These are phyloP conservation scores for Fusarium sp. DNA, from an alignment of 2,329 filamentous ascomycete genomes.

Conservation along the genomic window DNA sequence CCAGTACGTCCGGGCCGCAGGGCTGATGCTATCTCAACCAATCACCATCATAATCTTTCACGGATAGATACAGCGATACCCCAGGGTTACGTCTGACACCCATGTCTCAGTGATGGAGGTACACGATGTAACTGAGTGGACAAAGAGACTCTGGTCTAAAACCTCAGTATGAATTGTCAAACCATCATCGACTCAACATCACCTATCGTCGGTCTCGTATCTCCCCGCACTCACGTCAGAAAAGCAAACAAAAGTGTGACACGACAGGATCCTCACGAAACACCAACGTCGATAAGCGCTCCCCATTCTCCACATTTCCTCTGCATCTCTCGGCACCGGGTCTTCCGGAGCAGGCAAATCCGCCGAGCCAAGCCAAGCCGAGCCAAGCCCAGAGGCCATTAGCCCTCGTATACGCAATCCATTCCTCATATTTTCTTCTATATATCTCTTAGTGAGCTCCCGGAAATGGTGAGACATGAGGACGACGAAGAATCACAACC, in stretches of 20 bases:
- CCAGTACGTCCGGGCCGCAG: constrained; percentile 4
- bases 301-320: constrained; percentile 20
- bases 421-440: background rate
- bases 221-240: background rate
- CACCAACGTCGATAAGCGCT: constrained; percentile 15
- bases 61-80: background rate
- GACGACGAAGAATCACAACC: constrained; percentile 50
- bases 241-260: constrained; percentile 4
- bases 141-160: background rate
- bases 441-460: background rate
- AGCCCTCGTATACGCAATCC: constrained; percentile 3
- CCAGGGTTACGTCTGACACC: background rate
- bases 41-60: constrained; percentile 1
- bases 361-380: constrained; percentile 21
- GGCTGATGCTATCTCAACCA: constrained; percentile 10
- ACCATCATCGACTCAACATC: background rate
- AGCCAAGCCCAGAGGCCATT: constrained; percentile 1
- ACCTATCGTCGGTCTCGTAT: background rate
- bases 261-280: constrained; percentile 11
- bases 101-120: background rate
- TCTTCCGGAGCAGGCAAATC: constrained; percentile 25
- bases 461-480: constrained; percentile 44
- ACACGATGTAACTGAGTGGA: constrained; percentile 15
- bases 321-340: constrained; percentile 17
- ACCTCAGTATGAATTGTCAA: background rate